Evolutionary conservation across 169 alveolate genomes (phyloP), one percentile per base, ranked within the genome.

Genomic region (Plasmodium knowlesi): DNA sequence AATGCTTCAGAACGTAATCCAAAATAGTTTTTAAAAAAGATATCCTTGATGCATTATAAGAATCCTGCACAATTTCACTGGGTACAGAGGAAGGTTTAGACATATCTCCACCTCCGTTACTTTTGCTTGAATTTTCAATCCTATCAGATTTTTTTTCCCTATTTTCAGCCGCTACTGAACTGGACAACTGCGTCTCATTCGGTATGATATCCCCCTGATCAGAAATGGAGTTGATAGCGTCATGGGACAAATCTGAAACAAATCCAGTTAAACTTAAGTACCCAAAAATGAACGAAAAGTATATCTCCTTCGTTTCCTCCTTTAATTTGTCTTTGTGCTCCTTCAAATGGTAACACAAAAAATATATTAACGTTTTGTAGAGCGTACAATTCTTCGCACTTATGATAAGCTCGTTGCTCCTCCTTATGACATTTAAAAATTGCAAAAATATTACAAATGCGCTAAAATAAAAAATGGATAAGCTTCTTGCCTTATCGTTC

Each of bases 401-500:
- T 30, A 80, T 46, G 16, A n/a, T 19, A 28, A 91, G 30, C n/a
- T 19, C 41, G 8, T 67, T 61, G 30, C 41, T 19, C 28, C 28
- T 46, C 76, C 61, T 91, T 81, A 82, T 41, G 30, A 70, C 19
- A 22, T 91, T 91, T 30, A 91, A 81, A 39, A 91, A 91, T 81
- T 50, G 85, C 80, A 70, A 91, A 91, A 81, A 39, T 71, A 91
- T 70, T 50, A 85, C 72, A 70, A 91, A 91, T 22, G 78, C 67
- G 5, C 54, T 28, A 50, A 91, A 91, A 76, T 91, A 91, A 61
- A 81, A 91, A 50, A 82, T 46, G 16, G 92, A 81, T 54, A 91
- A 71, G 32, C 76, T 43, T 91, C 95, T 67, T 25, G 95, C 91
- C 43, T 91, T 82, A 25, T 91, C 95, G 74, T 91, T 80, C 61